These are phyloP conservation scores for Astrephomene gubernaculifera DNA, from an alignment of 139 green algal genomes.

Conservation along the genomic window DNA sequence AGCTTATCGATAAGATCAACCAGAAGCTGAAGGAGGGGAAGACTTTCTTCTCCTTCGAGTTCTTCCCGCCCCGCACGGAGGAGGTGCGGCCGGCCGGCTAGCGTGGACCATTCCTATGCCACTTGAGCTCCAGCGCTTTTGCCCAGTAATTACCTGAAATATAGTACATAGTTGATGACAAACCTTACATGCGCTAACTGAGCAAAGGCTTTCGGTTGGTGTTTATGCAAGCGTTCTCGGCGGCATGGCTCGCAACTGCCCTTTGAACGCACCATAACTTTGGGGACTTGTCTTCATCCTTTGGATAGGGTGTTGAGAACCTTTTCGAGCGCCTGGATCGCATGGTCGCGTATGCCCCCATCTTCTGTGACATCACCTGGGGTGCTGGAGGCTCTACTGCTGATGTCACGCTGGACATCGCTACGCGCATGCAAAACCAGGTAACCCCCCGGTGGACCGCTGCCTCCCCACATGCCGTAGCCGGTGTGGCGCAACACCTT, in stretches of 20 bases:
- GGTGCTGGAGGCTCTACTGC: constrained; percentile 95
- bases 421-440: constrained; percentile 94
- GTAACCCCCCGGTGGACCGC: too few relatives aligned
- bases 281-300: too few relatives aligned
- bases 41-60: constrained; percentile 97
- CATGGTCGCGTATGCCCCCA: constrained; percentile 86
- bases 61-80: constrained; percentile 94
- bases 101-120: not conserved
- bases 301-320: constrained; percentile 94
- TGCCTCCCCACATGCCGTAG: too few relatives aligned
- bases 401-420: constrained; percentile 97
- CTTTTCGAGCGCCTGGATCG: constrained; percentile 91
- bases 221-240: not conserved
- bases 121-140: not conserved
- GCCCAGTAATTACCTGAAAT: too few relatives aligned
- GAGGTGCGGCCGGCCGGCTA: constrained; percentile 68
- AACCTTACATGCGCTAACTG: too few relatives aligned
- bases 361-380: constrained; percentile 99
- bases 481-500: too few relatives aligned
- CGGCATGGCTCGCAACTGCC: not conserved
- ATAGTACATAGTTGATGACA: too few relatives aligned
- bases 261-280: too few relatives aligned
- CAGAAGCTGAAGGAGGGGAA: constrained; percentile 72
- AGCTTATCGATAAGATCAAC: constrained; percentile 95
- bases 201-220: not conserved